Conservation (phyloP, 108 stramenopile genomes). For the Conticribra guillardii region DNA sequence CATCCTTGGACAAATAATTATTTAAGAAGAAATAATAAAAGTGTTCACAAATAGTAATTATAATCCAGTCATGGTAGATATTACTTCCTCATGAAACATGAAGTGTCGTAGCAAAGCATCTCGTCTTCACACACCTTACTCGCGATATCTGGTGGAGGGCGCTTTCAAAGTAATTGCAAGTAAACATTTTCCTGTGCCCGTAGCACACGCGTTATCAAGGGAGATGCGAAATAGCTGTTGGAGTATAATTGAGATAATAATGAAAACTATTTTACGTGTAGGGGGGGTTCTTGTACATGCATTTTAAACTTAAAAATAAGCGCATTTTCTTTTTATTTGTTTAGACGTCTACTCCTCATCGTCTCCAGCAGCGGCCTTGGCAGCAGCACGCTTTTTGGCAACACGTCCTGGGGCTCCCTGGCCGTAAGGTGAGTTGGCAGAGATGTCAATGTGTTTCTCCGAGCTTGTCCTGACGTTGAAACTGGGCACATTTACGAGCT, state of each 20-base stretch:
- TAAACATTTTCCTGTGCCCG: too few species aligned
- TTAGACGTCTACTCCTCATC: constrained; percentile 79
- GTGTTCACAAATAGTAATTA: too few species aligned
- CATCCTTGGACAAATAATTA: too few species aligned
- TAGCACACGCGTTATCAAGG: too few species aligned
- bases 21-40: too few species aligned
- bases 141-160: too few species aligned
- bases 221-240: too few species aligned
- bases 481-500: constrained; percentile 97
- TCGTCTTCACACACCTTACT: too few species aligned
- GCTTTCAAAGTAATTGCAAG: too few species aligned
- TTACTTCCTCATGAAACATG: too few species aligned
- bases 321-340: constrained; percentile 7
- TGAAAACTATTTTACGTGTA: neutral
- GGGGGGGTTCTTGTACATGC: neutral
- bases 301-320: constrained; percentile 12
- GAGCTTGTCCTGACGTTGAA: constrained; percentile 97
- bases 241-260: neutral
- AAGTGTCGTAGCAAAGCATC: too few species aligned
- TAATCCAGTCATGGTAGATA: too few species aligned
- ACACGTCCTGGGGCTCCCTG: constrained; percentile 98
- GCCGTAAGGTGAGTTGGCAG: constrained; percentile 95
- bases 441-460: constrained; percentile 99
- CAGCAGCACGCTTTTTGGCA: constrained; percentile 93
- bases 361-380: constrained; percentile 90